A percentile compares a stretch with the other conserved stretches of the same genome.
Conservation (phyloP, 805 yeast genomes). For the Torulaspora maleeae region DNA sequence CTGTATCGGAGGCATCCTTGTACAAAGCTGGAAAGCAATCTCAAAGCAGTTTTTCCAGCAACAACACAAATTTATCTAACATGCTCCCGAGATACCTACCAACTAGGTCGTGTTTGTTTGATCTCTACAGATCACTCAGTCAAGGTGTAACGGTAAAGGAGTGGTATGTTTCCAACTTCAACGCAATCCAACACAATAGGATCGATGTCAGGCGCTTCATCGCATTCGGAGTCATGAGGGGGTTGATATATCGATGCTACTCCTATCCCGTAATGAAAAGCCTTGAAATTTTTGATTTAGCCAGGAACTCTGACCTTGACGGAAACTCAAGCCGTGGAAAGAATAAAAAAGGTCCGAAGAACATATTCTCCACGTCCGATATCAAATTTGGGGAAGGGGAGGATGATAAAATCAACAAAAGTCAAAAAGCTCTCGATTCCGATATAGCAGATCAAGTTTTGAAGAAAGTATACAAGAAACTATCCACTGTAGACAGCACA, state of each 20-base stretch:
- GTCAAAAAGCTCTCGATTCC: slow-evolving; percentile 8
- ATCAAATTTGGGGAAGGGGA: slow-evolving; percentile 22
- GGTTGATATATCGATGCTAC: slow-evolving; percentile 75
- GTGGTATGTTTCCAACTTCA: slow-evolving; percentile 72
- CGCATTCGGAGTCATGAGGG: slow-evolving; percentile 79
- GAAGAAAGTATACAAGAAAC: slow-evolving; percentile 28
- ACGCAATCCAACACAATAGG: slow-evolving; percentile 43
- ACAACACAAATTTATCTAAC: slow-evolving; percentile 11
- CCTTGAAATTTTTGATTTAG: slow-evolving; percentile 13
- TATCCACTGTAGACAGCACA: slow-evolving; percentile 14
- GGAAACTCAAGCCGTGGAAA: slow-evolving; percentile 16
- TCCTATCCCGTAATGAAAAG: slow-evolving; percentile 60
- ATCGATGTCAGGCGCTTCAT: slow-evolving; percentile 82
- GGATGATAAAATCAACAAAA: neutral
- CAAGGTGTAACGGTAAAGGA: slow-evolving; percentile 73
- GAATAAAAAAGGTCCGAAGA: slow-evolving; percentile 12
- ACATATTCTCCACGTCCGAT: slow-evolving; percentile 34
- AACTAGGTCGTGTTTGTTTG: slow-evolving; percentile 61
- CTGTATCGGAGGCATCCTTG: slow-evolving; percentile 3
- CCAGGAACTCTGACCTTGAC: slow-evolving; percentile 11
- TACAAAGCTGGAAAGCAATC: slow-evolving; percentile 13
- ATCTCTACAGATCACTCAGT: slow-evolving; percentile 68
- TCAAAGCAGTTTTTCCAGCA: slow-evolving; percentile 17
- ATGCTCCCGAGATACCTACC: slow-evolving; percentile 39
- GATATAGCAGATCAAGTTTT: slow-evolving; percentile 32